Base-by-base conservation (phyloP, 164 flowering plant species). In the Aristolochia fimbriata region DNA sequence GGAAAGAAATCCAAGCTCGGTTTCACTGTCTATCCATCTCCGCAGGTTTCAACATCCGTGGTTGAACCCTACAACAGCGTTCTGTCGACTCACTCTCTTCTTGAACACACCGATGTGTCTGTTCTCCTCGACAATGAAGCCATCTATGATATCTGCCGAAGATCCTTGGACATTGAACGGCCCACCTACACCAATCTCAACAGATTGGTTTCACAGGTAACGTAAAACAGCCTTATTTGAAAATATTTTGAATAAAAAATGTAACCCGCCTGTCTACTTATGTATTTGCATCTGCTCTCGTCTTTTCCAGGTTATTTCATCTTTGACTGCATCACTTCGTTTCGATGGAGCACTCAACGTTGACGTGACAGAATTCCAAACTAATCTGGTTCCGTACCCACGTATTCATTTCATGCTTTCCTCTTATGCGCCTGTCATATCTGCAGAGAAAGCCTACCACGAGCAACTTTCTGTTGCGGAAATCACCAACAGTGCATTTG, bases 111-210 rank as follows among this genome's bases (percentile, higher is more conserved):
- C 23, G 86, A 81, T 70, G 85, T 81, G 0, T 54, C 87, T 16
- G 78, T 81, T 7, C 72, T 80, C 21, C 78, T 80, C 11, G 87
- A 82, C 65, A 82, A 82, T 57, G 87, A 82, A 33, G 87, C 88
- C 10, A 83, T 83, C 65, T 83, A 83, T 49, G 88, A 83, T 30
- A 81, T 83, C 69, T 83, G 88, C 68, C 75, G 88, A 19, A 71
- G 72, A 41, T 83, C 83, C 0, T 65, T 83, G 0, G 84, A 79
- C 66, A 83, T 81, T 47, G 88, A 83, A 59, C 66, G 90, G 50
- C 90, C 90, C 10, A 82, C 83, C 47, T 84, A 84, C 74, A 81
- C 85, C 62, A 84, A 84, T 52, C 82, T 84, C 55, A 84, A 84
- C 74, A 70, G 90, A 65, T 73, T 84, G 2, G 70, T 84, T 2